These are phyloP conservation scores for Neurospora sublineolata DNA, from an alignment of 495 filamentous ascomycete species.

Conservation along the genomic window DNA sequence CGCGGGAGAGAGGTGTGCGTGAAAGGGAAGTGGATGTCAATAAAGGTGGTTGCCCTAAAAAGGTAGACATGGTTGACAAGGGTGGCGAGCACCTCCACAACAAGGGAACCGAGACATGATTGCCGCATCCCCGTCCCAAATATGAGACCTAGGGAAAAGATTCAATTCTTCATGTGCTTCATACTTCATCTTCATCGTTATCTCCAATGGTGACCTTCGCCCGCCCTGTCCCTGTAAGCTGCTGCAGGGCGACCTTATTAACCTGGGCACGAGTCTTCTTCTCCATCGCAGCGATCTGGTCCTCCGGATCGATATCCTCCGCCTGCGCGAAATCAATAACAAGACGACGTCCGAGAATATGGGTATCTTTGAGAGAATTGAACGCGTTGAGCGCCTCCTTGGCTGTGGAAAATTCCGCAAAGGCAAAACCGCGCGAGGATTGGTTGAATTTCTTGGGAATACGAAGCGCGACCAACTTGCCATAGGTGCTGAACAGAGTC, in stretches of 20 bases:
- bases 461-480: conserved; percentile 80
- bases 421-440: conserved; percentile 82
- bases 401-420: conserved; percentile 87
- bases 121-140: not conserved
- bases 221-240: conserved; percentile 67
- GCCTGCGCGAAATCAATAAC: conserved; percentile 82
- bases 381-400: conserved; percentile 90
- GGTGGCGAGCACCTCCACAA: conserved; percentile 9
- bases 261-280: conserved; percentile 82
- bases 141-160: conserved; percentile 9
- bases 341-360: conserved; percentile 78
- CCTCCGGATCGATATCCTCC: conserved; percentile 81
- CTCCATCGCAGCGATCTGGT: conserved; percentile 91
- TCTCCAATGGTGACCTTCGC: conserved; percentile 80
- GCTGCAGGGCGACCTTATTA: conserved; percentile 78
- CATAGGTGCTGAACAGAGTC: conserved; percentile 75
- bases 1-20: not conserved
- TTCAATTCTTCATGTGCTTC: conserved; percentile 13
- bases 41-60: conserved; percentile 9
- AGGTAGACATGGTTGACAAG: conserved; percentile 2
- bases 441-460: conserved; percentile 91
- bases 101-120: conserved; percentile 17
- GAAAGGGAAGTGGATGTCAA: conserved; percentile 9
- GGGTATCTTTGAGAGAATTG: conserved; percentile 80
- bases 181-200: conserved; percentile 50